Evolutionary conservation across 2,329 filamentous ascomycete species (phyloP).

Genomic region (Aspergillus sp.): DNA sequence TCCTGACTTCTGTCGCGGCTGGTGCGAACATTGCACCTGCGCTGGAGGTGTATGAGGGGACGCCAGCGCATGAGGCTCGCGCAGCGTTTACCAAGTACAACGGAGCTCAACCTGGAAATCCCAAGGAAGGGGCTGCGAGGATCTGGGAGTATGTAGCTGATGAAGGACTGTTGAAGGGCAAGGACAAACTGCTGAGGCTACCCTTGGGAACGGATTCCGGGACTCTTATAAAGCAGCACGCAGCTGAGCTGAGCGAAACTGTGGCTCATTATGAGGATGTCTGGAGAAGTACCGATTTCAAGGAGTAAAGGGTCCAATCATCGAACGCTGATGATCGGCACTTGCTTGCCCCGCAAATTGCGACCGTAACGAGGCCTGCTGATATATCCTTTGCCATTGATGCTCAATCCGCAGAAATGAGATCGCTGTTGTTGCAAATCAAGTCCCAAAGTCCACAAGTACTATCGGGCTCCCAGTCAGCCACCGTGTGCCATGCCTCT

Average conservation of each 20-base stretch:
- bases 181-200: constrained; percentile 1
- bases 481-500: too few species aligned
- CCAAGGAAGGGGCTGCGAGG: constrained; percentile 3
- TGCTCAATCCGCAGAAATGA: not conserved
- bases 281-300: constrained; percentile 4
- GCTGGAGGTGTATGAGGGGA: not conserved
- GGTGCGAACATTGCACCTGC: constrained; percentile 2
- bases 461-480: too few species aligned
- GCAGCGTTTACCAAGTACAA: constrained; percentile 1
- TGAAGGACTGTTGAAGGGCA: constrained; percentile 9
- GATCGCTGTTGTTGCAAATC: not conserved
- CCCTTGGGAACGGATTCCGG: constrained; percentile 11
- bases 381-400: not conserved
- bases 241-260: not conserved
- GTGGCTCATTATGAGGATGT: not conserved
- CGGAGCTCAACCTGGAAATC: constrained; percentile 4
- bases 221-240: not conserved
- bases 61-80: not conserved
- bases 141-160: constrained; percentile 14
- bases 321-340: not conserved
- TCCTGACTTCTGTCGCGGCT: not conserved
- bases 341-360: not conserved
- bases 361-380: not conserved
- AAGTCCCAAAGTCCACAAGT: not conserved
- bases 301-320: not conserved